Conservation (phyloP, 1,139 yeast species). For the Meyerozyma elateridarum region DNA sequence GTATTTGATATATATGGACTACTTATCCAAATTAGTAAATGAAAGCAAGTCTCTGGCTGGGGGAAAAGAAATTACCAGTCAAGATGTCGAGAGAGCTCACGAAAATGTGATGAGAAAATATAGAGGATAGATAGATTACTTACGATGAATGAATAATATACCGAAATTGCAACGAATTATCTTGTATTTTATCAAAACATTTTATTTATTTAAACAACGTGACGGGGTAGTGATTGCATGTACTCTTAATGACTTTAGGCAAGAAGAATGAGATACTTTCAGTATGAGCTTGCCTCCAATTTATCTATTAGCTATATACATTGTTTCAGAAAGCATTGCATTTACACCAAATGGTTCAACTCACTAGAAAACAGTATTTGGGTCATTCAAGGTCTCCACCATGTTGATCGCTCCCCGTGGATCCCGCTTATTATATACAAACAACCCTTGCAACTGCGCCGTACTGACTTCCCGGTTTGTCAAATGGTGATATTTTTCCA, state of each 20-base stretch:
- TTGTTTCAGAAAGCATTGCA: too few species aligned
- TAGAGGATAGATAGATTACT: conserved; percentile 18
- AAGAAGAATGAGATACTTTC: background rate
- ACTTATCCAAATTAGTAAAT: conserved; percentile 36
- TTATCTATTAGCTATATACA: conserved; percentile 6
- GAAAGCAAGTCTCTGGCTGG: background rate
- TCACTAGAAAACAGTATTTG: conserved; percentile 28
- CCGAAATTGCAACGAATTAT: too few species aligned
- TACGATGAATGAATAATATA: background rate
- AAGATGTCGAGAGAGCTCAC: conserved; percentile 28
- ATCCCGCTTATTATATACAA: conserved; percentile 84
- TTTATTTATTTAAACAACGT: too few species aligned
- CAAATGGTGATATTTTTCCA: conserved; percentile 45
- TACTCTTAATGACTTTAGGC: background rate
- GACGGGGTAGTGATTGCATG: too few species aligned
- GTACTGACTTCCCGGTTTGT: conserved; percentile 66
- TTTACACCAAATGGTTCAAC: too few species aligned
- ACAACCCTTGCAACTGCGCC: conserved; percentile 92
- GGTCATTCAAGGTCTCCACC: conserved; percentile 42
- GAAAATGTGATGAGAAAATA: conserved; percentile 27
- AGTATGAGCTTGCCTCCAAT: background rate
- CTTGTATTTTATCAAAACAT: too few species aligned
- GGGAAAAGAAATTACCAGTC: conserved; percentile 13
- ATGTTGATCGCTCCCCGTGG: conserved; percentile 73
- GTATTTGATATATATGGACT: conserved; percentile 43